Percentiles rank a stretch among this genome's conserved stretches.
These are phyloP conservation scores for Flueggea neowawraea DNA, from an alignment of 441 rosid genomes.

Conservation along the genomic window DNA sequence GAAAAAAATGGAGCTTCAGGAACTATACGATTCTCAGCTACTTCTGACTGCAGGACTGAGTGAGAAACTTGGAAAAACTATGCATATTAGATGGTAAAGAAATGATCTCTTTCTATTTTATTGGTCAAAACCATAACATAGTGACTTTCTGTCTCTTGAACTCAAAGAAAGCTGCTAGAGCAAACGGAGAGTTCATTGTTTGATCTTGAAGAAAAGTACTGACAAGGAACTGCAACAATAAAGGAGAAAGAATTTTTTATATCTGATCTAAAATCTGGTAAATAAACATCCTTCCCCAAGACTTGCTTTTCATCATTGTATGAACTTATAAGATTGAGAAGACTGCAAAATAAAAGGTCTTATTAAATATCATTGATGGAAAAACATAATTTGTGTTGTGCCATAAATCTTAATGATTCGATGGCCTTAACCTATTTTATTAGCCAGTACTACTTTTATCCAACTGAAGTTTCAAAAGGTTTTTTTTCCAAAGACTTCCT, in stretches of 20 bases:
- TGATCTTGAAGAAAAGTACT: constrained; percentile 91
- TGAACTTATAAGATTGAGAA: background rate
- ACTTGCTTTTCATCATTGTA: constrained; percentile 5
- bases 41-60: constrained; percentile 60
- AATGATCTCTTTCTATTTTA: no score
- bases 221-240: constrained; percentile 87
- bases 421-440: no score
- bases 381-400: no score
- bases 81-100: constrained; percentile 7
- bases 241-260: constrained; percentile 93
- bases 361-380: background rate
- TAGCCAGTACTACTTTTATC: no score
- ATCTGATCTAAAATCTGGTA: constrained; percentile 86
- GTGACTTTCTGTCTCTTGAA: constrained; percentile 12
- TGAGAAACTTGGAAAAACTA: constrained; percentile 71
- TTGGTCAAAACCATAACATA: constrained; percentile 5
- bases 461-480: no score
- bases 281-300: constrained; percentile 7
- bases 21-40: constrained; percentile 72
- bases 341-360: background rate
- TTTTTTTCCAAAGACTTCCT: no score
- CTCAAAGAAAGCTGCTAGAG: constrained; percentile 78
- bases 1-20: constrained; percentile 87
- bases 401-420: no score
- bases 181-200: constrained; percentile 75